Evolutionary conservation across 352 stramenopile genomes (phyloP).

Genomic region (Plasmopara muralis): DNA sequence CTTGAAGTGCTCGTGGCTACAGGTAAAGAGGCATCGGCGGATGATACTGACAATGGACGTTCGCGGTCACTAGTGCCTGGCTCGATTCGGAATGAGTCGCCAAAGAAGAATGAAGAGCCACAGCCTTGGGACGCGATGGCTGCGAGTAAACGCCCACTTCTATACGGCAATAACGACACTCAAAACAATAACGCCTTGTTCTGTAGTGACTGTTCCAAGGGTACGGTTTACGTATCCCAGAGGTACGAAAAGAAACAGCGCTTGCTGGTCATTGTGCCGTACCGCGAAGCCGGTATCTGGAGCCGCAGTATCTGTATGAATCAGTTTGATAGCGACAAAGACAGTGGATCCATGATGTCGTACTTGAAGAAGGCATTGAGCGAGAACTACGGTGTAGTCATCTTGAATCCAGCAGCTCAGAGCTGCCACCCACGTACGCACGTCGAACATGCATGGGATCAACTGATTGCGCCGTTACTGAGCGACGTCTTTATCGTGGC

Average conservation of each 20-base stretch:
- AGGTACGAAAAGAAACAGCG: constrained; percentile 53
- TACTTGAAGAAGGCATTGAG: constrained; percentile 74
- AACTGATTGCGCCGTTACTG: constrained; percentile 53
- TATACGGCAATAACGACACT: constrained; percentile 24
- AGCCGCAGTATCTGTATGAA: constrained; percentile 80
- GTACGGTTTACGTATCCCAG: constrained; percentile 63
- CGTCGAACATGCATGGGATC: constrained; percentile 75
- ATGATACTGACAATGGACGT: constrained; percentile 24
- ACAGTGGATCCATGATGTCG: constrained; percentile 68
- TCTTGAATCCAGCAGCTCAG: constrained; percentile 76
- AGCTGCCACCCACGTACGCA: constrained; percentile 64
- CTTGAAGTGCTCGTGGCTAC: constrained; percentile 59
- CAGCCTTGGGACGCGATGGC: constrained; percentile 26
- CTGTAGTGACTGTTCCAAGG: constrained; percentile 54
- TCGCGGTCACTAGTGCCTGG: constrained; percentile 12
- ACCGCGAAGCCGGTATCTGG: constrained; percentile 82
- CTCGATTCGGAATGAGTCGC: constrained; percentile 17
- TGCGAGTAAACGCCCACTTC: constrained; percentile 20
- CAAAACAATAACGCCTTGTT: constrained; percentile 20
- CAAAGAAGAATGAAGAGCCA: constrained; percentile 4
- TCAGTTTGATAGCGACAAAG: constrained; percentile 43
- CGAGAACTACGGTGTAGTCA: constrained; percentile 80
- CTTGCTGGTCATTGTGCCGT: constrained; percentile 77
- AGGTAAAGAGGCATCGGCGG: constrained; percentile 26
- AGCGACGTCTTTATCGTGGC: constrained; percentile 75